Conservation (phyloP, 1,284 basidiomycete species). For the Cutaneotrichosporon sp. region DNA sequence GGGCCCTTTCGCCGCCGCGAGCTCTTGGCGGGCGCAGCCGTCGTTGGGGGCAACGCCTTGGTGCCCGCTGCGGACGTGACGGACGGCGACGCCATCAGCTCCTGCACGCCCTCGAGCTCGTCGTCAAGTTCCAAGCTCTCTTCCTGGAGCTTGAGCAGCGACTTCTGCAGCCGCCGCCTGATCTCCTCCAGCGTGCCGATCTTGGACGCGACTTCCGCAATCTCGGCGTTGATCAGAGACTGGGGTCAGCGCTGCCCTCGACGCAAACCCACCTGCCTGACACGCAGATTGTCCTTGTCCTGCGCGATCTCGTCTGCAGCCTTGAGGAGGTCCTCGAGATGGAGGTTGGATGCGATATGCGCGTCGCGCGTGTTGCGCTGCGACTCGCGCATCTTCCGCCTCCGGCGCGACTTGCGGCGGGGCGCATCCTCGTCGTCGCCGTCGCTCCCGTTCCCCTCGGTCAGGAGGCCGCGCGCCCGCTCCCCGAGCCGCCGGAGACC, state of each 20-base stretch:
- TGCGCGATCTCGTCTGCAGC: slow-evolving; percentile 76
- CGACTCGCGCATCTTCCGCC: slow-evolving; percentile 58
- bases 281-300: slow-evolving; percentile 84
- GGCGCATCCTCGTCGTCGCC: slow-evolving; percentile 24
- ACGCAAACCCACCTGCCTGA: no score
- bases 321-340: slow-evolving; percentile 71
- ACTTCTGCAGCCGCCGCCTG: slow-evolving; percentile 71
- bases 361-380: slow-evolving; percentile 63
- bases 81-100: slow-evolving; percentile 61
- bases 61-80: slow-evolving; percentile 40
- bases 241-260: no score
- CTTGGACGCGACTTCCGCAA: slow-evolving; percentile 78
- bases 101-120: slow-evolving; percentile 81
- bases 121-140: slow-evolving; percentile 94
- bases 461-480: slow-evolving; percentile 67
- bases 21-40: slow-evolving; percentile 19
- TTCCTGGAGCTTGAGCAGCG: slow-evolving; percentile 82
- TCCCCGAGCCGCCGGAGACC: slow-evolving; percentile 74
- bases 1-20: slow-evolving; percentile 58
- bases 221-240: slow-evolving; percentile 77
- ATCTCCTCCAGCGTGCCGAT: slow-evolving; percentile 81
- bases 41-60: slow-evolving; percentile 33
- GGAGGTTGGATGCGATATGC: slow-evolving; percentile 61
- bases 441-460: slow-evolving; percentile 16
- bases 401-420: slow-evolving; percentile 55